Evolutionary conservation across 2,329 filamentous ascomycete species (phyloP), one percentile per base, ranked within the genome.

Genomic region (Orbilia brochopaga): DNA sequence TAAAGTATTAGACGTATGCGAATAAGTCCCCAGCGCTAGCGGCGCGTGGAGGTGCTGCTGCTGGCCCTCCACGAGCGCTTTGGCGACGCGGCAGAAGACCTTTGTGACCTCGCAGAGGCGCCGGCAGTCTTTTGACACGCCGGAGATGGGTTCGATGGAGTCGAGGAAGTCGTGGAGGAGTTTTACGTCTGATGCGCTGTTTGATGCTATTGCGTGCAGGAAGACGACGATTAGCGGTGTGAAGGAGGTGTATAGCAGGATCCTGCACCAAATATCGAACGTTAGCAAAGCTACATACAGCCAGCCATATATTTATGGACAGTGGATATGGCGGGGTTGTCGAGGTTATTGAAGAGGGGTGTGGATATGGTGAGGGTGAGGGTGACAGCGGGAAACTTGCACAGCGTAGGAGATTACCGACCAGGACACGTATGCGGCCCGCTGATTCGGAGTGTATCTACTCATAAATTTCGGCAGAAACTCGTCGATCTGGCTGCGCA

Each of bases 141-240:
- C 54, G 24, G 67, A 37, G 13, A 72, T 65, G 2, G 67, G 60
- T 40, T 61, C 67, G 50, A 72, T 64, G 11, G 60, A 65, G 10
- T 72, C 67, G 17, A 65, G 67, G 37, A 72, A 72, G 23, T 72
- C 67, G 46, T 72, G 67, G 24, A 72, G 67, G 1, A 72, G 50
- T 40, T 65, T 65, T 3, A 72, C 67, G 23, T 72, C 67, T 11
- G 55, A 60, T 1, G 44, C 35, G 17, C 56, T 58, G 19, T 72
- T 65, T 32, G 67, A 72, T 11, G 67, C 67, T 19, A 72, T 60
- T 11, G 50, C 64, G 40, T 72, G 67, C 3, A 72, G 27, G 27
- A 72, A 72, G 15, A 72, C 67, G 11, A 72, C 67, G 21, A 72
- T 72, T 15, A 72, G 52, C 15, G 67, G 67, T n/a, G 67, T 72